Percentiles rank a stretch among this genome's conserved stretches.
Evolutionary conservation across 2,329 filamentous ascomycete species (phyloP).

Genomic region (Aspergillus neotritici): DNA sequence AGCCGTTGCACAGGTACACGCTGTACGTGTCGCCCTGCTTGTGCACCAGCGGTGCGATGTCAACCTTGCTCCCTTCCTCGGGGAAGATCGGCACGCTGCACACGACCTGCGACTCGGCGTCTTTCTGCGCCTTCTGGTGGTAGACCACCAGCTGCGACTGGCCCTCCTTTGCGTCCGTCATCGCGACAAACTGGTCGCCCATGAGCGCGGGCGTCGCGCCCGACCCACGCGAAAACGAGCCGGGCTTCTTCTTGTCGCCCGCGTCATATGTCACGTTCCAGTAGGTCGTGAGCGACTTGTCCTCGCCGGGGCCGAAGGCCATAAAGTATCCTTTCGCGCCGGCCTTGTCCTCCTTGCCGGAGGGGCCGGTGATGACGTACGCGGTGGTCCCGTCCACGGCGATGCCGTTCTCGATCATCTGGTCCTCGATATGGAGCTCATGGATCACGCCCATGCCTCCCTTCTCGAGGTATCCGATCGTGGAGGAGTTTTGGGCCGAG

Average conservation of each 20-base stretch:
- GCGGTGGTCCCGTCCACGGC: not conserved
- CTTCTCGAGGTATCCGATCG: conserved; percentile 1
- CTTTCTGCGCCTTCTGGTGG: not conserved
- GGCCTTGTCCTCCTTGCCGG: not conserved
- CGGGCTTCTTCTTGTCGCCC: not conserved
- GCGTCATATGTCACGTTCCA: not conserved
- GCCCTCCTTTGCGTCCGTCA: not conserved
- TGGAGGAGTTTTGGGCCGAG: not conserved
- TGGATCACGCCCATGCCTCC: not conserved
- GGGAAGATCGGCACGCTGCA: not conserved
- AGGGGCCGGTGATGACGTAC: not conserved
- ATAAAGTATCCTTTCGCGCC: not conserved
- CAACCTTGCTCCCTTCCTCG: not conserved
- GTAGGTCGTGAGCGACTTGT: not conserved
- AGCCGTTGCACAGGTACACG: conserved; percentile 1
- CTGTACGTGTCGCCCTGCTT: not conserved
- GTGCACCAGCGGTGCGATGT: conserved; percentile 1
- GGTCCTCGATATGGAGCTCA: not conserved
- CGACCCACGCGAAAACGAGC: not conserved
- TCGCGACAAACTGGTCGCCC: not conserved
- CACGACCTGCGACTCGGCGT: not conserved
- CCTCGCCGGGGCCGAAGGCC: not conserved
- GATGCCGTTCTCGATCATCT: conserved; percentile 4
- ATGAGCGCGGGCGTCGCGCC: conserved; percentile 1
- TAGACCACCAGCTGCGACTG: conserved; percentile 1